Conservation (phyloP, 257 asterid genomes). For the Fraxinus cuspidata region DNA sequence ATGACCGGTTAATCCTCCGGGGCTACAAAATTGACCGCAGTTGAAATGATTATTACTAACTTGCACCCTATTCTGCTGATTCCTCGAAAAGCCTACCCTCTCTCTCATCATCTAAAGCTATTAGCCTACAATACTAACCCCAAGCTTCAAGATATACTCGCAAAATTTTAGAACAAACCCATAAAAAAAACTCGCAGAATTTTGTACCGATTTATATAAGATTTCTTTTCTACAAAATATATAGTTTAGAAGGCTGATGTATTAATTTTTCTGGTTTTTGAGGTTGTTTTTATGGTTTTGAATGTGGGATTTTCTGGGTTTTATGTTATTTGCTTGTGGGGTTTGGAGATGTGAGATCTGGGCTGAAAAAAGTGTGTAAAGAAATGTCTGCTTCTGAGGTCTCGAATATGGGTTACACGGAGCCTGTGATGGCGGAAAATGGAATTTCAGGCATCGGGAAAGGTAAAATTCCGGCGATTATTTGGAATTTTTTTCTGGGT, state of each 20-base stretch:
- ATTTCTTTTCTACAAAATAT: background rate
- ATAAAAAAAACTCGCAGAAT: slow-evolving; percentile 20
- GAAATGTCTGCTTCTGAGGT: slow-evolving; percentile 65
- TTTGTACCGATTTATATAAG: background rate
- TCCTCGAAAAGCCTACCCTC: background rate
- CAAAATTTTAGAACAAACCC: background rate
- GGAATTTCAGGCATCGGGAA: slow-evolving; percentile 46
- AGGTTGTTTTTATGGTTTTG: slow-evolving; percentile 9
- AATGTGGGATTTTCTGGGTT: slow-evolving; percentile 8
- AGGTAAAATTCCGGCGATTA: slow-evolving; percentile 33
- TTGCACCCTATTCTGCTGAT: background rate
- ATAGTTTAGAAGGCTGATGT: slow-evolving; percentile 12
- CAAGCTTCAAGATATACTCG: slow-evolving; percentile 41
- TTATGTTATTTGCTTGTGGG: slow-evolving; percentile 1
- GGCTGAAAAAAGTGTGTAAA: slow-evolving; percentile 21
- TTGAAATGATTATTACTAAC: background rate
- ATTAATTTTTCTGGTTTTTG: slow-evolving; percentile 15
- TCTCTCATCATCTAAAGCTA: slow-evolving; percentile 29
- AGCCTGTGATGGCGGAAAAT: slow-evolving; percentile 35
- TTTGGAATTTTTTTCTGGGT: slow-evolving; percentile 1
- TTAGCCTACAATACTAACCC: slow-evolving; percentile 32
- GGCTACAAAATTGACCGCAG: slow-evolving; percentile 8
- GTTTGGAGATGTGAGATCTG: slow-evolving; percentile 73
- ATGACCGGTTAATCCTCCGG: background rate
- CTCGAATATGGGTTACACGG: slow-evolving; percentile 60